phyloP scores from a whole-genome alignment of 2,329 filamentous ascomycete genomes.

The Stagonosporopsis rhizophila region DNA sequence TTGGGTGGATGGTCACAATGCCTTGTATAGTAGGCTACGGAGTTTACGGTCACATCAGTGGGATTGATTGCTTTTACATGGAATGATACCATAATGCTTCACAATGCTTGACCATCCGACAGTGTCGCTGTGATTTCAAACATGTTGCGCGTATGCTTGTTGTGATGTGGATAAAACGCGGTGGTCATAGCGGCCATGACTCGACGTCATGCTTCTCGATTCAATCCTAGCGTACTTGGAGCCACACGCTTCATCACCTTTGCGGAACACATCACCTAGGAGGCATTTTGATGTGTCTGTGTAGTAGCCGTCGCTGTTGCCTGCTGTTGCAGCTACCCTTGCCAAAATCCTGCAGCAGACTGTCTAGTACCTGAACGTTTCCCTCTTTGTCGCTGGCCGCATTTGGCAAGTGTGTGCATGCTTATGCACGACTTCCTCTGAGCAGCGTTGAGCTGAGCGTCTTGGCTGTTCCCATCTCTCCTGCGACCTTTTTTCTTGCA shows the following conservation, averaged over 20 bases:
- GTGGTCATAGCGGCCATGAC: constrained; percentile 12
- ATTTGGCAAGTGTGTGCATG: constrained; percentile 17
- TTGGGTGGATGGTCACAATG: constrained; percentile 43
- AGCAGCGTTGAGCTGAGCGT: not conserved
- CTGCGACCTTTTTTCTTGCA: not conserved
- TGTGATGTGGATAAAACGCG: constrained; percentile 15
- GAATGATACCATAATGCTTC: constrained; percentile 49
- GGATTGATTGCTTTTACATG: constrained; percentile 38
- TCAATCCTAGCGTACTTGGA: not conserved
- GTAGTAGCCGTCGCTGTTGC: not conserved
- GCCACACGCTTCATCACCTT: not conserved
- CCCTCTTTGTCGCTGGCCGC: constrained; percentile 12
- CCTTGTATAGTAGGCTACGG: constrained; percentile 46
- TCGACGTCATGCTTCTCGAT: not conserved
- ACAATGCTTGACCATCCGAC: constrained; percentile 1
- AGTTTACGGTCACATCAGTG: constrained; percentile 44
- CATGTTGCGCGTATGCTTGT: constrained; percentile 4
- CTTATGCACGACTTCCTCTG: constrained; percentile 9
- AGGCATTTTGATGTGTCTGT: not conserved
- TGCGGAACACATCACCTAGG: not conserved
- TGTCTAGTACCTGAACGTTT: not conserved
- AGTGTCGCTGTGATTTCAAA: not conserved
- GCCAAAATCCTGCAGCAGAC: not conserved
- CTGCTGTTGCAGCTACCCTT: not conserved
- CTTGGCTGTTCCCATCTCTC: not conserved